Conservation (phyloP, 768 basidiomycete species). For the Leccinum barrowsii region DNA sequence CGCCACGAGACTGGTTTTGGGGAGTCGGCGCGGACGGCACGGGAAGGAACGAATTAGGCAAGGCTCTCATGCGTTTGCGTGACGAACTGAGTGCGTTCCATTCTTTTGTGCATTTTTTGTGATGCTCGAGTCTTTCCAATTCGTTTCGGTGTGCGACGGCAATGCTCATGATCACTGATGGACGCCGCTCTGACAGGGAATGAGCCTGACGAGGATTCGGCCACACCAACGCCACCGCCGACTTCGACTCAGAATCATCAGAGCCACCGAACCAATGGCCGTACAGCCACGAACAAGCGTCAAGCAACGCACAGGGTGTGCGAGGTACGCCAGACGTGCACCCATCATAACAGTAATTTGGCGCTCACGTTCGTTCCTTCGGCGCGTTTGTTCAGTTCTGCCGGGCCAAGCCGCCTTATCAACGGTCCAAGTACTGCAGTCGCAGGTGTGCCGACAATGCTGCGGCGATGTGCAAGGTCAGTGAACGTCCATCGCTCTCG, state of each 20-base stretch:
- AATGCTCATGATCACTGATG: constrained; percentile 3
- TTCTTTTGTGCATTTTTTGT: not conserved
- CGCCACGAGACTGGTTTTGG: constrained; percentile 75
- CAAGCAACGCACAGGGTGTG: constrained; percentile 16
- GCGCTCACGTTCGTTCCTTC: not conserved
- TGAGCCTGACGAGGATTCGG: not conserved
- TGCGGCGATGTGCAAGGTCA: constrained; percentile 24
- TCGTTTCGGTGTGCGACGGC: not conserved
- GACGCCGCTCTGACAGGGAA: constrained; percentile 6
- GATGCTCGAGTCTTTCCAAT: not conserved
- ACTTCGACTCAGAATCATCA: constrained; percentile 4
- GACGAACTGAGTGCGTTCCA: constrained; percentile 42
- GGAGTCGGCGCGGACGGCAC: constrained; percentile 62
- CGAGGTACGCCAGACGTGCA: constrained; percentile 16
- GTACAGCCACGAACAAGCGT: not conserved
- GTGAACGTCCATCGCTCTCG: not conserved
- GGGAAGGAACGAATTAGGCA: constrained; percentile 72
- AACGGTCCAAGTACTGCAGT: constrained; percentile 56
- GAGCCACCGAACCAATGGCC: constrained; percentile 2
- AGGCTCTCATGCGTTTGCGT: constrained; percentile 62
- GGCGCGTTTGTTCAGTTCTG: constrained; percentile 33
- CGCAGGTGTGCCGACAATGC: constrained; percentile 55
- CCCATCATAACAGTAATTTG: not conserved
- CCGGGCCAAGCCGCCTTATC: constrained; percentile 53
- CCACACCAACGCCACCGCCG: not conserved